phyloP scores from a whole-genome alignment of 2,329 filamentous ascomycete species.

The Colletotrichum melonis region DNA sequence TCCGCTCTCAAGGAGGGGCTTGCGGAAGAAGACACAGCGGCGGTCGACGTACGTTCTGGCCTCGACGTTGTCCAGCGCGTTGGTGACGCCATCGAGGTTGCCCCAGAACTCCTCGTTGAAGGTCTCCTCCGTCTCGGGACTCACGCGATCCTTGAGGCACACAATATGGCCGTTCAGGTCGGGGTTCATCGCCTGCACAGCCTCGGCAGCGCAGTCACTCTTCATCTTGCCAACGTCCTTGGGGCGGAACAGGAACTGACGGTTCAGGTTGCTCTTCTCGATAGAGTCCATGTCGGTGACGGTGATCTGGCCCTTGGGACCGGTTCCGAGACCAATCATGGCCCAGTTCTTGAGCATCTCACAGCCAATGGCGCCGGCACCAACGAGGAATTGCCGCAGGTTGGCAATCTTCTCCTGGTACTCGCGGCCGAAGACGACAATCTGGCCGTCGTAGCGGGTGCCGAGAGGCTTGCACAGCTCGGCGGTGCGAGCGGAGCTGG shows the following conservation, averaged over 20 bases:
- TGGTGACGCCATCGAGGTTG: conserved; percentile 89
- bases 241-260: conserved; percentile 94
- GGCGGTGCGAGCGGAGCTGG: conserved; percentile 78
- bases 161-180: conserved; percentile 89
- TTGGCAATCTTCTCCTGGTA: conserved; percentile 96
- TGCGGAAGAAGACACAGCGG: conserved; percentile 97
- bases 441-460: conserved; percentile 94
- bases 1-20: conserved; percentile 94
- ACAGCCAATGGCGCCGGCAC: conserved; percentile 96
- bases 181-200: conserved; percentile 96
- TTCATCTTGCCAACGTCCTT: conserved; percentile 96
- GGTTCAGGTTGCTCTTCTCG: conserved; percentile 98
- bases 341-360: conserved; percentile 99
- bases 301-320: conserved; percentile 87
- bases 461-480: conserved; percentile 88
- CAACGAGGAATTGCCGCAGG: conserved; percentile 92
- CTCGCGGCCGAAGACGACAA: conserved; percentile 93
- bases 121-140: conserved; percentile 89
- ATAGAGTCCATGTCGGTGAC: conserved; percentile 99
- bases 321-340: conserved; percentile 94
- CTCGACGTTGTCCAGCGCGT: conserved; percentile 97
- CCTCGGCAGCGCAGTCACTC: conserved; percentile 91
- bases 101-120: conserved; percentile 97
- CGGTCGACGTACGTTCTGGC: conserved; percentile 96
- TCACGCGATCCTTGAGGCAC: conserved; percentile 88